Evolutionary conservation across 2,329 filamentous ascomycete genomes (phyloP).

Genomic region (Trichoderma sp.): DNA sequence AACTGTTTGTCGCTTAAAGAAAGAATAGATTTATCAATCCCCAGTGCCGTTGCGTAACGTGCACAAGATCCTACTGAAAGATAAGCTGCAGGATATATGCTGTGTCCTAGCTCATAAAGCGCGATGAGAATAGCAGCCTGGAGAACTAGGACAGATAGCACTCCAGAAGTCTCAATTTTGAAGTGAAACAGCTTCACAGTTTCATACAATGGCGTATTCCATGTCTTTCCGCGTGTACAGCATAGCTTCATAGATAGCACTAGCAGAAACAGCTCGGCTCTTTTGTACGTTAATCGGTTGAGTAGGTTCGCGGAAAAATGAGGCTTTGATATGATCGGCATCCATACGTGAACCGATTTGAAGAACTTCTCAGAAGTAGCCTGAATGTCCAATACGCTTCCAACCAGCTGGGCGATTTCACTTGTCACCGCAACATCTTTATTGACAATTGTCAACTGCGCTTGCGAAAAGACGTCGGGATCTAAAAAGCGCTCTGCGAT

Average conservation of each 20-base stretch:
- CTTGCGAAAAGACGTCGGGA: conserved; percentile 14
- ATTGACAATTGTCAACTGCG: conserved; percentile 10
- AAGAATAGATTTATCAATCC: conserved; percentile 4
- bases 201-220: conserved; percentile 1
- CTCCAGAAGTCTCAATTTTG: conserved; percentile 5
- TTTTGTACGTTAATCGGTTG: conserved; percentile 4
- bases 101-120: conserved; percentile 12
- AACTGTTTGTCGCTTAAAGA: not conserved
- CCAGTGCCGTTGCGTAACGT: conserved; percentile 5
- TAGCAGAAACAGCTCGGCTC: conserved; percentile 9
- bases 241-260: conserved; percentile 15
- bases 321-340: conserved; percentile 12
- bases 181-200: conserved; percentile 7
- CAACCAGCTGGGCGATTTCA: not conserved
- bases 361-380: conserved; percentile 2
- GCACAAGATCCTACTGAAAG: conserved; percentile 10
- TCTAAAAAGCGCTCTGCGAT: conserved; percentile 17
- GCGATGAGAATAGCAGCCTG: conserved; percentile 12
- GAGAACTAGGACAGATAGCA: conserved; percentile 4
- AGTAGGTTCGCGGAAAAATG: not conserved
- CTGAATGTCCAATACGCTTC: conserved; percentile 11
- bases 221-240: not conserved
- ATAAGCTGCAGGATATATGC: conserved; percentile 6
- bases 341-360: conserved; percentile 7
- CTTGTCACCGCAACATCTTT: not conserved